Evolutionary conservation across 345 rosid species (phyloP).

Genomic region (Orychophragmus violaceus): DNA sequence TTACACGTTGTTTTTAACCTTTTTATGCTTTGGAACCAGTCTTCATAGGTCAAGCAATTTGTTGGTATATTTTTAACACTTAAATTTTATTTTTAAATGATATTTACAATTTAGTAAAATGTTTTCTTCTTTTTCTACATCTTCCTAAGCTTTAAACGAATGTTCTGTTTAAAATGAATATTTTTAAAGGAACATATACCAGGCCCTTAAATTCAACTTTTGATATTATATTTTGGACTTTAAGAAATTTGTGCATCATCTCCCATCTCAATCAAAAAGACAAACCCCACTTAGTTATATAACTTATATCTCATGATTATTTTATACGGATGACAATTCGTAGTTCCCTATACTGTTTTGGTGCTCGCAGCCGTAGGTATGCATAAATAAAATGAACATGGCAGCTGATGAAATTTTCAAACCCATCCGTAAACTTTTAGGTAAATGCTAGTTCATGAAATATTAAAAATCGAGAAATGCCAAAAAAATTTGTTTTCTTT

Average conservation of each 20-base stretch:
- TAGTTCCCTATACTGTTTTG: background rate
- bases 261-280: conserved; percentile 19
- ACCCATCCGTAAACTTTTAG: background rate
- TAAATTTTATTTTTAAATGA: no score
- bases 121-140: no score
- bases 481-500: no score
- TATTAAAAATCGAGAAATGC: background rate
- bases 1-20: no score
- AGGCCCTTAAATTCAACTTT: background rate
- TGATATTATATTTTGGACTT: background rate
- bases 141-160: background rate
- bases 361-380: background rate
- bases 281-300: conserved; percentile 16
- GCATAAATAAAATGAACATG: background rate
- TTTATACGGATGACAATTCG: conserved; percentile 6
- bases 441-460: background rate
- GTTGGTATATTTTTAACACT: no score
- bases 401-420: background rate
- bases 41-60: no score
- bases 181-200: background rate
- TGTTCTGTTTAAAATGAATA: background rate
- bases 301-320: conserved; percentile 2
- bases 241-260: background rate
- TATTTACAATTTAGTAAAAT: no score
- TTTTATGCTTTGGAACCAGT: no score